These are phyloP conservation scores for Coniochaeta ligniaria DNA, from an alignment of 2,329 filamentous ascomycete genomes.

Conservation along the genomic window DNA sequence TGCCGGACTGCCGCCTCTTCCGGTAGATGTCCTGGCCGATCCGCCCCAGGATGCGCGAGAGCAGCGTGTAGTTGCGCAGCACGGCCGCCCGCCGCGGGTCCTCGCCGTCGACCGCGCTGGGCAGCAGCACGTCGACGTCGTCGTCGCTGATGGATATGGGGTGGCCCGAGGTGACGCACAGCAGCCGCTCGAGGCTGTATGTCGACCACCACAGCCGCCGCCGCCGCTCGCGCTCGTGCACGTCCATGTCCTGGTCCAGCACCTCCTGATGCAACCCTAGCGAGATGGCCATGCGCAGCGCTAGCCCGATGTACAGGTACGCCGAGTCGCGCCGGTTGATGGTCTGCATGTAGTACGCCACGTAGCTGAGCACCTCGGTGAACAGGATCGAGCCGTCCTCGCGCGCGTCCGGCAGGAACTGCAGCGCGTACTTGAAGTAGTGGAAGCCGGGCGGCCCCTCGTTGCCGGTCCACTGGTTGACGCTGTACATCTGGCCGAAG, in stretches of 20 bases:
- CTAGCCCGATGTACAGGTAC: slow-evolving; percentile 40
- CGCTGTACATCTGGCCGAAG: slow-evolving; percentile 44
- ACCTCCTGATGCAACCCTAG: slow-evolving; percentile 41
- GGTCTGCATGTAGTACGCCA: slow-evolving; percentile 47
- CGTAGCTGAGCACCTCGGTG: slow-evolving; percentile 40
- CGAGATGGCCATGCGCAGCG: slow-evolving; percentile 45
- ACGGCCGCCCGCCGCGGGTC: slow-evolving; percentile 29
- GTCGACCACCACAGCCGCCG: slow-evolving; percentile 43
- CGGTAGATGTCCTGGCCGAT: slow-evolving; percentile 37
- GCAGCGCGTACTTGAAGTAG: slow-evolving; percentile 40
- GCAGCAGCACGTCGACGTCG: slow-evolving; percentile 33
- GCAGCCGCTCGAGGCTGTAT: slow-evolving; percentile 39
- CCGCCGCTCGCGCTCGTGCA: slow-evolving; percentile 33
- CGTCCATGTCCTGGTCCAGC: slow-evolving; percentile 24
- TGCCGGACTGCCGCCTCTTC: slow-evolving; percentile 29
- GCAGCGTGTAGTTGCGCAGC: slow-evolving; percentile 36
- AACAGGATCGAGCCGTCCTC: slow-evolving; percentile 43
- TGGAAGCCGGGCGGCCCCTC: slow-evolving; percentile 43
- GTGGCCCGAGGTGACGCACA: slow-evolving; percentile 42
- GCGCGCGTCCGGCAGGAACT: slow-evolving; percentile 40
- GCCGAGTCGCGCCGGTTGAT: slow-evolving; percentile 43
- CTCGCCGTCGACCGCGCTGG: slow-evolving; percentile 21
- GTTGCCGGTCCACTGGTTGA: slow-evolving; percentile 43
- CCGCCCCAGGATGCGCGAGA: slow-evolving; percentile 38
- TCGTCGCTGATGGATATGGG: slow-evolving; percentile 43